phyloP scores from a whole-genome alignment of 306 rosid genomes.

The Glycine tomentella region DNA sequence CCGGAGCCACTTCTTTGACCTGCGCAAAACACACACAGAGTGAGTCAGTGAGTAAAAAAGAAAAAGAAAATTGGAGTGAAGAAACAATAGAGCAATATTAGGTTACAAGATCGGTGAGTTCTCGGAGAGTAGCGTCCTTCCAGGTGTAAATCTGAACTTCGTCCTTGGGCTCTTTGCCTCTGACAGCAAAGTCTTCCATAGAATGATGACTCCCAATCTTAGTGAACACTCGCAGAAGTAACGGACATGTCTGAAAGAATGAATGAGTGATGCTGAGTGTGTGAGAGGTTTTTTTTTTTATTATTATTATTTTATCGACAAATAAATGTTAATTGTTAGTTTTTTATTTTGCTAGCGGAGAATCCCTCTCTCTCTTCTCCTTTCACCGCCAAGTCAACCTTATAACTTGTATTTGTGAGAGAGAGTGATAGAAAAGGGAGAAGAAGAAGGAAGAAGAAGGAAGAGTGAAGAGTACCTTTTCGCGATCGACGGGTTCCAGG shows the following conservation, averaged over 20 bases:
- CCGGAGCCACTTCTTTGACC: slow-evolving; percentile 97
- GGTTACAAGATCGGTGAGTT: slow-evolving; percentile 84
- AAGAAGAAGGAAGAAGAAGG: too few relatives aligned
- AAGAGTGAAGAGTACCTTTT: slow-evolving; percentile 31
- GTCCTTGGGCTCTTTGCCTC: slow-evolving; percentile 95
- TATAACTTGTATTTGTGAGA: too few relatives aligned
- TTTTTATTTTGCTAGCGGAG: too few relatives aligned
- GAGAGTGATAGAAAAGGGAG: too few relatives aligned
- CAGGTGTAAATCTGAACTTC: slow-evolving; percentile 98
- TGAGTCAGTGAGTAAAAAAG: background rate
- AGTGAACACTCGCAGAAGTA: slow-evolving; percentile 90
- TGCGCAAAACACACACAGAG: slow-evolving; percentile 24
- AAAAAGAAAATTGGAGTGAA: background rate
- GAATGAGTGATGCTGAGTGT: too few relatives aligned
- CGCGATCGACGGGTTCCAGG: slow-evolving; percentile 65
- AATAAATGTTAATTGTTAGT: too few relatives aligned
- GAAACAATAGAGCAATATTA: too few relatives aligned
- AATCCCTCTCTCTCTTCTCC: too few relatives aligned
- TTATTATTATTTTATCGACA: too few relatives aligned
- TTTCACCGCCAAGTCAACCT: too few relatives aligned
- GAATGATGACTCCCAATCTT: slow-evolving; percentile 81
- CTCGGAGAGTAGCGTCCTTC: slow-evolving; percentile 97
- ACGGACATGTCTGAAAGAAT: slow-evolving; percentile 71
- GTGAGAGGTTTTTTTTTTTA: too few relatives aligned
- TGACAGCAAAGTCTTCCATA: slow-evolving; percentile 81